phyloP scores from a whole-genome alignment of 441 rosid species.

The Kokia cookei region DNA sequence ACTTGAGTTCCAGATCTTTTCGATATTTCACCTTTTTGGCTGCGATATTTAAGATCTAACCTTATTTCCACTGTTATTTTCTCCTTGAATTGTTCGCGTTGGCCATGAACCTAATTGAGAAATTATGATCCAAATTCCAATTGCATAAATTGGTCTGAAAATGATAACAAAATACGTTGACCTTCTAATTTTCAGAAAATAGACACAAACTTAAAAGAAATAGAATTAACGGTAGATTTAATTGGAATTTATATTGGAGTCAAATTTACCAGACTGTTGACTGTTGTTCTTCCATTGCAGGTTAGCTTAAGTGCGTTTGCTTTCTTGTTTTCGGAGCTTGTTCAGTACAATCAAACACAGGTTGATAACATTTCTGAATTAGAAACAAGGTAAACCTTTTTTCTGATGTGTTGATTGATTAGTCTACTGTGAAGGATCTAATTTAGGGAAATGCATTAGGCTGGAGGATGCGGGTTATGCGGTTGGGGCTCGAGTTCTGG shows the following conservation, averaged over 20 bases:
- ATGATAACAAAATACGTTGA: no score
- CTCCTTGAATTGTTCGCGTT: background rate
- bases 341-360: constrained; percentile 92
- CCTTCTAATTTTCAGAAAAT: no score
- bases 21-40: background rate
- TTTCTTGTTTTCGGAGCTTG: constrained; percentile 95
- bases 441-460: constrained; percentile 31
- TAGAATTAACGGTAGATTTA: background rate
- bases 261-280: background rate
- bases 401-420: background rate
- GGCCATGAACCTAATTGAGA: no score
- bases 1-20: background rate
- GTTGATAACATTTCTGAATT: constrained; percentile 93
- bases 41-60: background rate
- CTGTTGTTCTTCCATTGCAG: constrained; percentile 27
- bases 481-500: constrained; percentile 83
- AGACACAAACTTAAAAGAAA: background rate
- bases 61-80: background rate
- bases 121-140: no score
- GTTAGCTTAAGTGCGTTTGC: constrained; percentile 94
- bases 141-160: no score
- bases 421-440: background rate
- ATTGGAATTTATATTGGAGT: background rate
- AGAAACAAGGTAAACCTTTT: constrained; percentile 63
- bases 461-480: constrained; percentile 97